phyloP scores from a whole-genome alignment of 148 eudicot genomes.

The Polygonum maritimum region DNA sequence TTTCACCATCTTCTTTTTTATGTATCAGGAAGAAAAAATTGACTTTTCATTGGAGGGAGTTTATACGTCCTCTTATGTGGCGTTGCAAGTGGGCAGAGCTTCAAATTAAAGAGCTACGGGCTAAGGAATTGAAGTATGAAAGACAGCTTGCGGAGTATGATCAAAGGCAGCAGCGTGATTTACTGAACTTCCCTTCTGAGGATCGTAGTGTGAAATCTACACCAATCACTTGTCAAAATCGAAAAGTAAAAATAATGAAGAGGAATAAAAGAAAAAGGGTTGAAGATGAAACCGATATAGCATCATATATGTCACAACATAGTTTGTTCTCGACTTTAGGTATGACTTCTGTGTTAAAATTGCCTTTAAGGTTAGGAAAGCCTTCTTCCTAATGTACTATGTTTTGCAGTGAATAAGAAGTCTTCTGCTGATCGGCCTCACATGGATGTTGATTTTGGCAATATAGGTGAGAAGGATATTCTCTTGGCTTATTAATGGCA shows the following conservation, averaged over 20 bases:
- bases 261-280: conserved; percentile 65
- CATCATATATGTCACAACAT: conserved; percentile 44
- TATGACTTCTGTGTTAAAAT: conserved; percentile 10
- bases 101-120: conserved; percentile 39
- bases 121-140: conserved; percentile 41
- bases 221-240: conserved; percentile 32
- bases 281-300: conserved; percentile 44
- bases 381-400: neutral
- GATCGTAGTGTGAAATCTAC: conserved; percentile 34
- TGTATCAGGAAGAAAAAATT: conserved; percentile 51
- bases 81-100: conserved; percentile 78
- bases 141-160: conserved; percentile 33
- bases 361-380: neutral
- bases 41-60: conserved; percentile 66
- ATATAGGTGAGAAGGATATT: conserved; percentile 34
- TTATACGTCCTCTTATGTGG: conserved; percentile 60
- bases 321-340: conserved; percentile 59
- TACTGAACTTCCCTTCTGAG: conserved; percentile 24
- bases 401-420: conserved; percentile 51
- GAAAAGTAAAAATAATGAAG: conserved; percentile 27
- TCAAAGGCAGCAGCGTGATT: conserved; percentile 28
- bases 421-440: conserved; percentile 26
- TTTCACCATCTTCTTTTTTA: neutral
- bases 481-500: conserved; percentile 3
- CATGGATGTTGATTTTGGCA: conserved; percentile 25